phyloP scores from a whole-genome alignment of 345 rosid genomes.

The Moricandia moricandioides region DNA sequence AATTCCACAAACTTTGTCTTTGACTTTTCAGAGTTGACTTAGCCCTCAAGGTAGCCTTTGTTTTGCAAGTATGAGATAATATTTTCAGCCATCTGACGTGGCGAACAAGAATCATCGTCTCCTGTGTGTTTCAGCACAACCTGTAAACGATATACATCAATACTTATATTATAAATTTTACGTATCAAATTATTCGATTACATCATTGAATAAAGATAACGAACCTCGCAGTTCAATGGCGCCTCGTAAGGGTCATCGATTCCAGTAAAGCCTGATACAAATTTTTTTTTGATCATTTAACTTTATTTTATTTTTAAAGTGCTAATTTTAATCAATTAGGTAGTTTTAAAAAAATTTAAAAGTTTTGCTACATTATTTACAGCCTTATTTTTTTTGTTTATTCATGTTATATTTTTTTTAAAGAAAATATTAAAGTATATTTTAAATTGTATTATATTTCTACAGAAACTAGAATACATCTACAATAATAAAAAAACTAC shows the following conservation, averaged over 20 bases:
- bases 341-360: too few species aligned
- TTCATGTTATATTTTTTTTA: too few species aligned
- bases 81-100: conserved; percentile 61
- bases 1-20: conserved; percentile 2
- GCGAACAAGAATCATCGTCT: conserved; percentile 44
- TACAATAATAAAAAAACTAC: too few species aligned
- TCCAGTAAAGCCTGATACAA: conserved; percentile 67
- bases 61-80: conserved; percentile 63
- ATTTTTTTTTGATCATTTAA: too few species aligned
- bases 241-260: conserved; percentile 81
- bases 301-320: too few species aligned
- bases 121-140: conserved; percentile 53
- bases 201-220: background rate
- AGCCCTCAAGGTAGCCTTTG: conserved; percentile 60
- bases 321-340: too few species aligned
- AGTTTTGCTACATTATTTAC: too few species aligned
- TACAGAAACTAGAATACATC: too few species aligned
- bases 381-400: too few species aligned
- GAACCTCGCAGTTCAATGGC: conserved; percentile 65
- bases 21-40: conserved; percentile 19
- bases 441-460: too few species aligned
- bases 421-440: too few species aligned
- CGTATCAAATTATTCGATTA: background rate
- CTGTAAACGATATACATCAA: conserved; percentile 40
- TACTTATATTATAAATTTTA: background rate